Base-by-base conservation (phyloP, 306 rosid genomes). In the Sophora flavescens region DNA sequence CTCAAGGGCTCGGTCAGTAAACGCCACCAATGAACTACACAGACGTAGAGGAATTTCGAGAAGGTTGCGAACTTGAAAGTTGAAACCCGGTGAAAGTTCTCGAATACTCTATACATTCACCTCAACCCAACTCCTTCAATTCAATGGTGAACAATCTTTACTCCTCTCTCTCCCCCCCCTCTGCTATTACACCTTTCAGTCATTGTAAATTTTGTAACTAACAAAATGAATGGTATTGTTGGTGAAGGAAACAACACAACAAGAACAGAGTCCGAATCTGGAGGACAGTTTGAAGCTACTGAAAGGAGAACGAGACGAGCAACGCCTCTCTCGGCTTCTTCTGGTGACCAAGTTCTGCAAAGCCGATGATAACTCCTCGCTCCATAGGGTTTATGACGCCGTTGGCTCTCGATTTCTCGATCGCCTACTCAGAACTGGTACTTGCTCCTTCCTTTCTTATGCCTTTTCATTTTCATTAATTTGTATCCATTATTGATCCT, bases 311-410 rank as follows among this genome's bases (percentile, higher is more conserved):
- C 76, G 88, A 76, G 99, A 92, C 63, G 97, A 90, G 74, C 99
- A 95, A 67, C 93, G 97, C 60, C 97, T 95, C 8, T 97, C 97
- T 7, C 97, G 97, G 6, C 97, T 95, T 59, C 92, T 92, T 64
- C 87, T 95, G 14, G 93, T 92, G 42, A 89, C 97, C 42, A 92
- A 90, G 76, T 90, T 92, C 74, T 90, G 90, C 82, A 87, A 86
- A 71, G 87, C 92, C 4, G 91, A 90, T 13, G 90, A 95, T 42
- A 83, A 81, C 39, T 59, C 86, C 68, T 89, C 96, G 13, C 93
- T 95, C 36, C 78, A 76, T 33, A 86, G 85, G 87, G 84, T 90
- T 48, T 92, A 92, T 33, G 73, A 89, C 17, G 93, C 97, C 11
- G 91, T 95, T 48, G 97, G 93, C 35, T 77, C 81, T 74, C 79